phyloP scores from a whole-genome alignment of 306 rosid species.

The Rosa chinensis region DNA sequence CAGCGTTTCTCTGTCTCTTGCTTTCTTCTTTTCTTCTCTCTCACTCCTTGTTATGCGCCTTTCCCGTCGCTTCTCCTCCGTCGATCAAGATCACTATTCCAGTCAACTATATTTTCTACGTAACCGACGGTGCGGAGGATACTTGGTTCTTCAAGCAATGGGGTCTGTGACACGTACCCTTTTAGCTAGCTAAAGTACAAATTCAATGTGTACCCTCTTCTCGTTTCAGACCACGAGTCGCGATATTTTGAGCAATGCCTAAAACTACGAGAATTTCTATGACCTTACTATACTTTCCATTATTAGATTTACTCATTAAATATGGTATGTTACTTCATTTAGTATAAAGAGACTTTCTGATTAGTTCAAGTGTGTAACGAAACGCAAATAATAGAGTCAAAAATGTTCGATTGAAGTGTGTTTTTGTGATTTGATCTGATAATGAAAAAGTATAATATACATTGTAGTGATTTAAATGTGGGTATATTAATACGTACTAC shows the following conservation, averaged over 20 bases:
- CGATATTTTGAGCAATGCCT: neutral
- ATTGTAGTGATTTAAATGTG: too few relatives aligned
- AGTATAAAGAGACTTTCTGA: too few relatives aligned
- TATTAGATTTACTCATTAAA: neutral
- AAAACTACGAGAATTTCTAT: neutral
- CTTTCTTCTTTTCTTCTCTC: neutral
- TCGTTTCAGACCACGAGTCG: neutral
- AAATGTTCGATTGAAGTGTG: too few relatives aligned
- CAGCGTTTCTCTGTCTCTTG: slow-evolving; percentile 30
- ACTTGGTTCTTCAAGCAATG: neutral
- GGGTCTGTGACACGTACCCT: neutral
- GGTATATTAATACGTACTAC: too few relatives aligned
- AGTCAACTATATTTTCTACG: neutral
- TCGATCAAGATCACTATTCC: neutral
- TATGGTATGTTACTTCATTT: neutral
- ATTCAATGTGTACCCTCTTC: slow-evolving; percentile 16
- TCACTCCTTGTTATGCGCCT: neutral
- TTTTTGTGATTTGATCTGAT: too few relatives aligned
- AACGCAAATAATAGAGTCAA: too few relatives aligned
- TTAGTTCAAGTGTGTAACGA: too few relatives aligned
- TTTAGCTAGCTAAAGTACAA: neutral
- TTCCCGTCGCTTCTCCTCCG: neutral
- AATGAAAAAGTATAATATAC: too few relatives aligned
- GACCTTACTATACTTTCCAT: neutral
- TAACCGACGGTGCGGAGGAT: slow-evolving; percentile 1